Percentiles rank a stretch among this genome's conserved stretches.
Conservation (phyloP, 2,329 filamentous ascomycete species). For the Trichoderma hamatum region DNA sequence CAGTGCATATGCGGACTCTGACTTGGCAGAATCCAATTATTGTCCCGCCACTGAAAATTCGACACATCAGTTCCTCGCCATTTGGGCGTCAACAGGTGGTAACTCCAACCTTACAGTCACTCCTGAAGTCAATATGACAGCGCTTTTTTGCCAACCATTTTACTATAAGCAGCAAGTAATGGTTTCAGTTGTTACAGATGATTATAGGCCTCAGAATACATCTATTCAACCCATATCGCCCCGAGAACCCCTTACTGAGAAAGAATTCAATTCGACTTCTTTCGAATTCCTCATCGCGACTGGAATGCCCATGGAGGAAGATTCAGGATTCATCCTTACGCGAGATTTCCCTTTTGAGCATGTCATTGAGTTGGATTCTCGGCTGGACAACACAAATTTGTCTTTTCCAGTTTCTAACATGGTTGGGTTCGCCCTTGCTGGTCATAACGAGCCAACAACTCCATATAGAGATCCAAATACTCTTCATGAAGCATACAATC, state of each 20-base stretch:
- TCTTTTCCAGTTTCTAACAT: constrained; percentile 36
- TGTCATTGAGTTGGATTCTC: constrained; percentile 35
- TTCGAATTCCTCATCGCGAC: constrained; percentile 41
- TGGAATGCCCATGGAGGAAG: constrained; percentile 27
- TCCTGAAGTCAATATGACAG: constrained; percentile 41
- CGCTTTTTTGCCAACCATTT: constrained; percentile 10
- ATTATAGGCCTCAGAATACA: constrained; percentile 21
- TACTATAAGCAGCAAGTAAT: constrained; percentile 28
- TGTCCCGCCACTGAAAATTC: constrained; percentile 35
- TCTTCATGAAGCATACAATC: constrained; percentile 30
- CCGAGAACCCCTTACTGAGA: constrained; percentile 25
- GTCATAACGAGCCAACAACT: neutral
- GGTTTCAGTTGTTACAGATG: constrained; percentile 32
- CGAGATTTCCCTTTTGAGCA: constrained; percentile 35
- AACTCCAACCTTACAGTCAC: constrained; percentile 33
- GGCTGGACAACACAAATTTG: constrained; percentile 27
- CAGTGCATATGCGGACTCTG: constrained; percentile 37
- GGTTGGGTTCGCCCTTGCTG: constrained; percentile 41
- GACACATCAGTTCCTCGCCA: constrained; percentile 13
- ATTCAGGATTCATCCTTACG: neutral
- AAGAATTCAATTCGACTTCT: constrained; percentile 41
- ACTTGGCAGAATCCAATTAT: constrained; percentile 34
- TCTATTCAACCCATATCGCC: constrained; percentile 27
- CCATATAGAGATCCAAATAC: constrained; percentile 26
- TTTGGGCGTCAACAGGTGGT: constrained; percentile 19